Conservation (phyloP, 2,329 filamentous ascomycete species). For the Coniochaeta sp. region DNA sequence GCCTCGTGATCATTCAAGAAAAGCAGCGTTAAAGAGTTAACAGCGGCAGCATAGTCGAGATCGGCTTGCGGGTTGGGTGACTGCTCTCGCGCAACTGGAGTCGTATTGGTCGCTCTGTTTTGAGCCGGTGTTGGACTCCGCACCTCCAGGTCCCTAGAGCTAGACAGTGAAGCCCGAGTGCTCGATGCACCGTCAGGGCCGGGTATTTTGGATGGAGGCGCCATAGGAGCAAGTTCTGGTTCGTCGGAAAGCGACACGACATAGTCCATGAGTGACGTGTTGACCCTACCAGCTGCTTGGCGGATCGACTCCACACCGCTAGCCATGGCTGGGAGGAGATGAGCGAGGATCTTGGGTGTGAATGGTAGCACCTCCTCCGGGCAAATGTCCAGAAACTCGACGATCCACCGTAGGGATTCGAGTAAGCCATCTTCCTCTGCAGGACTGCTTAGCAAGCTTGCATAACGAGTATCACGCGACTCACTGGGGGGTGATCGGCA, state of each 20-base stretch:
- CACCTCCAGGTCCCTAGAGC: slow-evolving; percentile 44
- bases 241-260: slow-evolving; percentile 86
- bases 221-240: slow-evolving; percentile 28
- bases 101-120: slow-evolving; percentile 26
- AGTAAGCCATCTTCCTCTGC: slow-evolving; percentile 85
- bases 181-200: slow-evolving; percentile 38
- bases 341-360: slow-evolving; percentile 83
- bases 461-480: slow-evolving; percentile 1
- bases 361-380: slow-evolving; percentile 94
- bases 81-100: slow-evolving; percentile 27
- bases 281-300: slow-evolving; percentile 81
- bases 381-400: slow-evolving; percentile 93
- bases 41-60: slow-evolving; percentile 92
- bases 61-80: slow-evolving; percentile 50
- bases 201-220: slow-evolving; percentile 28
- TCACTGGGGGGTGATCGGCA: slow-evolving; percentile 1
- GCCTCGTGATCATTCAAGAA: slow-evolving; percentile 97
- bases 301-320: slow-evolving; percentile 85
- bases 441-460: slow-evolving; percentile 9
- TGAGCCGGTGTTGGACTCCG: slow-evolving; percentile 43
- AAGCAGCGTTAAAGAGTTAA: slow-evolving; percentile 84
- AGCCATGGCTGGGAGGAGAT: slow-evolving; percentile 89
- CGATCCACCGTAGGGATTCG: slow-evolving; percentile 89
- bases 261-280: slow-evolving; percentile 85
- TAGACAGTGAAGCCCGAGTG: slow-evolving; percentile 44